Evolutionary conservation across 2,329 filamentous ascomycete species (phyloP), one percentile per base, ranked within the genome.

Genomic region (Neofusicoccum kwambonambiense): DNA sequence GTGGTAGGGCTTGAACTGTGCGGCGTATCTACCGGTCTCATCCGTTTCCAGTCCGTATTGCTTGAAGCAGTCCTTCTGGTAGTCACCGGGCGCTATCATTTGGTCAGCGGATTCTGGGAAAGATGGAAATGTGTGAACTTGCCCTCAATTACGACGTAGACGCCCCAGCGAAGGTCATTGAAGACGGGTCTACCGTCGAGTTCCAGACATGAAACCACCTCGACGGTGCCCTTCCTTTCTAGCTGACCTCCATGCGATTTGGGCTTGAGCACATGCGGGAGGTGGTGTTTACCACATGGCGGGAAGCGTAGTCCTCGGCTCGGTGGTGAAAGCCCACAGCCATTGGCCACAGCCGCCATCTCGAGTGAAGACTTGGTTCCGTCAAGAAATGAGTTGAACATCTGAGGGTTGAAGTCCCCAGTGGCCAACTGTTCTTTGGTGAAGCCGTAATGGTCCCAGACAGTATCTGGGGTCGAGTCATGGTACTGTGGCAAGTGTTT

Each of bases 351-450:
- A 12, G 80, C 80, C 4, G 80, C 79, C 80, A 82, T 82, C 68
- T 82, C 80, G 4, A 82, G 70, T 0, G 79, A 79, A 1, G 76
- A 79, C 68, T 82, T 82, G 6, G 80, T 82, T n/a, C 80, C 80
- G 64, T 82, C 79, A 2, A 82, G 71, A 71, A 81, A 82, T 0
- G 77, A 80, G 68, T 82, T 82, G 75, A 82, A 82, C 78, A 82
- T 82, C 52, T 81, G 79, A 4, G 78, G 76, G 67, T 82, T 82
- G 70, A 82, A 79, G 66, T 81, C 79, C 3, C 74, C 78, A 0
- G 71, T 74, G 0, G 73, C 75, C 4, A 80, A 69, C 69, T 82
- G 80, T 68, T 81, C 79, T 39, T 78, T 70, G 0, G 79, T 80
- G 67, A 82, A 81, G 8, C 79, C 80, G 56, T 82, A 82, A 66